These are phyloP conservation scores for Piper longum DNA, from an alignment of 164 flowering plant species.

Conservation along the genomic window DNA sequence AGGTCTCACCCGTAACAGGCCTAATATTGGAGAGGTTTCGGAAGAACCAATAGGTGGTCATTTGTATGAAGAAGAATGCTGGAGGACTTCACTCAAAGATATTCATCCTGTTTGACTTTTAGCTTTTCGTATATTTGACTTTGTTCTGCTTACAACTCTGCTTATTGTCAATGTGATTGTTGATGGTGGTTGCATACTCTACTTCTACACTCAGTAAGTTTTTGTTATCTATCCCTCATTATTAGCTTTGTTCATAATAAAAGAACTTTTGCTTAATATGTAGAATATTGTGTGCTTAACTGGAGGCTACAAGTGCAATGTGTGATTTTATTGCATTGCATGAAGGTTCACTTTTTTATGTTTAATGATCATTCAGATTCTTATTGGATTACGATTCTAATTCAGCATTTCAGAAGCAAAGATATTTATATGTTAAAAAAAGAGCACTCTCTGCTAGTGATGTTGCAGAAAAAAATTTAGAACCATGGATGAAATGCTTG, in stretches of 20 bases:
- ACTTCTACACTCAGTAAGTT: slow-evolving; percentile 93
- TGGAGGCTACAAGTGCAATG: too few species aligned
- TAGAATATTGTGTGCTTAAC: neutral
- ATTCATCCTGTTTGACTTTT: slow-evolving; percentile 86
- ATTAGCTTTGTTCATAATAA: neutral
- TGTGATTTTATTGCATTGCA: too few species aligned
- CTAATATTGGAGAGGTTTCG: slow-evolving; percentile 11
- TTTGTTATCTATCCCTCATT: neutral
- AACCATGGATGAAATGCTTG: too few species aligned
- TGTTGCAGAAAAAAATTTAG: too few species aligned
- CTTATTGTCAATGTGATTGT: slow-evolving; percentile 32
- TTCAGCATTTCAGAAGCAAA: too few species aligned
- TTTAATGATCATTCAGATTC: too few species aligned
- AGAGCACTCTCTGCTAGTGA: too few species aligned
- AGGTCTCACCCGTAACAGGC: slow-evolving; percentile 14
- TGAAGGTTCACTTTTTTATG: too few species aligned
- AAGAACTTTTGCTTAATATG: too few species aligned
- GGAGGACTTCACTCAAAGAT: slow-evolving; percentile 67
- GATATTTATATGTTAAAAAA: too few species aligned
- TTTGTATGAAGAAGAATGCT: slow-evolving; percentile 65
- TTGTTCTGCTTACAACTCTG: slow-evolving; percentile 36
- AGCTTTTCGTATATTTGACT: slow-evolving; percentile 51
- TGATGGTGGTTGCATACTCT: slow-evolving; percentile 60
- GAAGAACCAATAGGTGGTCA: slow-evolving; percentile 15
- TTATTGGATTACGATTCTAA: too few species aligned